phyloP scores from a whole-genome alignment of 176 grass and related monocot genomes.

The Musa beccarii region DNA sequence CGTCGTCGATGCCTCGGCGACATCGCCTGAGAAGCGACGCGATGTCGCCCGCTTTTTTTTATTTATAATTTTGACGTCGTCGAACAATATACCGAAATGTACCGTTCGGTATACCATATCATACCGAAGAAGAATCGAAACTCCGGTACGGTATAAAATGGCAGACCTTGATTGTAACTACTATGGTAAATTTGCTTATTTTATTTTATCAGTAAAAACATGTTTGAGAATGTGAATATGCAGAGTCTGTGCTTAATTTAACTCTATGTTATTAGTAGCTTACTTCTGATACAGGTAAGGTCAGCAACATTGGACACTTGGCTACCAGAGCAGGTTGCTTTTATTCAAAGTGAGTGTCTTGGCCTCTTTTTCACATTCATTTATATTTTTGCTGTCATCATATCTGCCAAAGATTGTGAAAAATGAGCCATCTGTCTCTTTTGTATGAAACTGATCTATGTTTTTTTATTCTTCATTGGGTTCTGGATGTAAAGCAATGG shows the following conservation, averaged over 20 bases:
- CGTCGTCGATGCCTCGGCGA: too few relatives aligned
- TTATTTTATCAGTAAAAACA: not conserved
- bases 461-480: not conserved
- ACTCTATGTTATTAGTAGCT: not conserved
- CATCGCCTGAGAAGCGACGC: too few relatives aligned
- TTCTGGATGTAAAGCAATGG: slow-evolving; percentile 59
- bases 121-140: too few relatives aligned
- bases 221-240: not conserved
- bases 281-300: slow-evolving; percentile 7
- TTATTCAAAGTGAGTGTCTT: slow-evolving; percentile 12
- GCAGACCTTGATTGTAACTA: not conserved
- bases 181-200: not conserved
- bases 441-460: not conserved
- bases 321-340: slow-evolving; percentile 13
- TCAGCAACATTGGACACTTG: slow-evolving; percentile 16
- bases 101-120: too few relatives aligned
- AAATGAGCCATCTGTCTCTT: not conserved
- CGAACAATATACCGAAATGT: too few relatives aligned
- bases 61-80: too few relatives aligned
- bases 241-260: not conserved
- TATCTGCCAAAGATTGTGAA: not conserved
- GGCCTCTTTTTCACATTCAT: not conserved
- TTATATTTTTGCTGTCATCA: not conserved
- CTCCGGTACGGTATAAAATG: too few relatives aligned
- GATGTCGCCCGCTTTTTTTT: too few relatives aligned